Evolutionary conservation across 441 rosid genomes (phyloP), one percentile per base, ranked within the genome.

Genomic region (Pelargonium fulgidum): DNA sequence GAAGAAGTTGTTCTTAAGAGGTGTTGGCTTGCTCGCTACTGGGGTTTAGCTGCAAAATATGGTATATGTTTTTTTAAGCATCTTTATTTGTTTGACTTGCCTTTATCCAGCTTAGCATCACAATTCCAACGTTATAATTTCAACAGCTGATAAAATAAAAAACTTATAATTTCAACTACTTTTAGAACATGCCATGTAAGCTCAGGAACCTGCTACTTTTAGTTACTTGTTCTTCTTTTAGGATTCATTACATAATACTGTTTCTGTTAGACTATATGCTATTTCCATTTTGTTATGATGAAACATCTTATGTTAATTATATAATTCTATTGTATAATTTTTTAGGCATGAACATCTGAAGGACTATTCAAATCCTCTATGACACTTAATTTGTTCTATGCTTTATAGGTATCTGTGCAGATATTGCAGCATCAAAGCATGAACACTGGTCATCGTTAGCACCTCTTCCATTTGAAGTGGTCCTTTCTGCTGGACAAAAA

Each of bases 21-120:
- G 77, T 88, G 93, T 76, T 88, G 93, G 93, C 88, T 88, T 73
- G 93, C 93, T 81, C 86, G 91, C 19, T 85, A 88, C 64, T 88
- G 91, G 91, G 91, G 89, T 70, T 81, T 88, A 75, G 93, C 91
- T 79, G 85, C 85, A 62, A 88, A 79, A 86, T 88, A 83, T 70
- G 93, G 93, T 88, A 78, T 16, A 16, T 56, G 2, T 56, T 11
- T 1, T 56, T 17, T 47, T n/a, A 6, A 12, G 50, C 33, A 29
- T 70, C 58, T 66, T 64, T 67, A 9, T 68, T 65, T 59, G 44
- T 70, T 72, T 33, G 36, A 24, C 50, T 64, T 68, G 26, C 41
- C 7, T 7, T 56, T 56, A 17, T 56, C 24, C 19, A 17, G 8
- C 24, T 4, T 52, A 52, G 17, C 16, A 4, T 48, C 67, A 56